Evolutionary conservation across 1,139 yeast species (phyloP).

Genomic region (Geotrichum fermentans): DNA sequence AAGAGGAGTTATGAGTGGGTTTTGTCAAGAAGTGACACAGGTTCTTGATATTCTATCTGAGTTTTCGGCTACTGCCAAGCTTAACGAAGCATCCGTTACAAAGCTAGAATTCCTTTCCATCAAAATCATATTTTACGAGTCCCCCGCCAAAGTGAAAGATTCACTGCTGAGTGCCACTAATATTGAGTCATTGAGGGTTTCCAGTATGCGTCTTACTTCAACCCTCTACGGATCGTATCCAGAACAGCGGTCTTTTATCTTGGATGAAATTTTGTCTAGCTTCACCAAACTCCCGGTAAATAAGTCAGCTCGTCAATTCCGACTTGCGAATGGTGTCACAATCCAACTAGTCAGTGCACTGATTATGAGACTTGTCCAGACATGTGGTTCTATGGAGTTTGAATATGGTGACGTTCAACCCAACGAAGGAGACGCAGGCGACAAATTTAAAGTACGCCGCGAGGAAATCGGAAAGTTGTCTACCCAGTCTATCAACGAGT

Average conservation of each 20-base stretch:
- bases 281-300: constrained; percentile 47
- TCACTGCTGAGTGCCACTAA: constrained; percentile 32
- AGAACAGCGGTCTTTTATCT: constrained; percentile 54
- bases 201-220: constrained; percentile 41
- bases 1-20: constrained; percentile 21
- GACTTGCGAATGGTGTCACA: constrained; percentile 43
- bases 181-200: constrained; percentile 38
- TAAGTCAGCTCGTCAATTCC: constrained; percentile 44
- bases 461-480: constrained; percentile 14
- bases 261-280: constrained; percentile 55
- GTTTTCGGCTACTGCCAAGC: constrained; percentile 24
- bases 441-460: constrained; percentile 13
- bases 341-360: constrained; percentile 49
- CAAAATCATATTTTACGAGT: constrained; percentile 38
- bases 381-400: constrained; percentile 35
- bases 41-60: constrained; percentile 24
- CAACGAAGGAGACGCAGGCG: constrained; percentile 19
- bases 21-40: constrained; percentile 23
- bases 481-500: constrained; percentile 34
- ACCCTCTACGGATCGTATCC: constrained; percentile 20
- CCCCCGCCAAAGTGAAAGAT: constrained; percentile 29
- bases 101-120: constrained; percentile 49
- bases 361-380: constrained; percentile 46
- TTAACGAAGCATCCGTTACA: constrained; percentile 48
- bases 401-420: constrained; percentile 21